Percentiles rank a stretch among this genome's conserved stretches.
Evolutionary conservation across 2,329 filamentous ascomycete genomes (phyloP).

Genomic region (Colletotrichum falcatum): DNA sequence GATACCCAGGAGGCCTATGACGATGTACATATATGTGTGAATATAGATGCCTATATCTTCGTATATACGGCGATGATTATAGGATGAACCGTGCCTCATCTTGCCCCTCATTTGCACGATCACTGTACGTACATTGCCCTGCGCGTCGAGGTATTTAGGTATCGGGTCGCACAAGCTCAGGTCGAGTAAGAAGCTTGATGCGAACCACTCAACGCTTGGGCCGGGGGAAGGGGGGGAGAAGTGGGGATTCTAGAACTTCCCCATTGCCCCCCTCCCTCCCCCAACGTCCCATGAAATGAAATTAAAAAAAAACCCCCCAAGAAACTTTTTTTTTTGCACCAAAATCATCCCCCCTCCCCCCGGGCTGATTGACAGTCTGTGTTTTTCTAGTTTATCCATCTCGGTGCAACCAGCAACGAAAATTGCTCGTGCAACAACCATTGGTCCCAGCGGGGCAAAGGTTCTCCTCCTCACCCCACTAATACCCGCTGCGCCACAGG

Average conservation of each 20-base stretch:
- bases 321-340: neutral
- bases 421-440: constrained; percentile 30
- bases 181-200: constrained; percentile 6
- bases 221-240: neutral
- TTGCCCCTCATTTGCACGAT: constrained; percentile 13
- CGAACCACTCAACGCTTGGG: constrained; percentile 5
- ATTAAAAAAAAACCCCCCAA: neutral
- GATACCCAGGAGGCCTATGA: neutral
- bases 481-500: constrained; percentile 40
- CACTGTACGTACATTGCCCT: constrained; percentile 9
- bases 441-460: constrained; percentile 38
- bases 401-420: constrained; percentile 11
- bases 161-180: constrained; percentile 9
- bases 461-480: constrained; percentile 30
- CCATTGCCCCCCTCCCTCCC: constrained; percentile 2
- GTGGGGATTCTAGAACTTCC: constrained; percentile 25
- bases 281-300: constrained; percentile 4
- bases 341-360: neutral
- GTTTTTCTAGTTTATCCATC: neutral
- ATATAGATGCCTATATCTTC: too few species aligned
- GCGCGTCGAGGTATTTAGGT: neutral
- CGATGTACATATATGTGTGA: neutral
- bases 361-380: neutral
- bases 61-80: too few species aligned
- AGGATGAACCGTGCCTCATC: neutral